phyloP scores from a whole-genome alignment of 108 stramenopile species.

The Stephanodiscus minutulus region DNA sequence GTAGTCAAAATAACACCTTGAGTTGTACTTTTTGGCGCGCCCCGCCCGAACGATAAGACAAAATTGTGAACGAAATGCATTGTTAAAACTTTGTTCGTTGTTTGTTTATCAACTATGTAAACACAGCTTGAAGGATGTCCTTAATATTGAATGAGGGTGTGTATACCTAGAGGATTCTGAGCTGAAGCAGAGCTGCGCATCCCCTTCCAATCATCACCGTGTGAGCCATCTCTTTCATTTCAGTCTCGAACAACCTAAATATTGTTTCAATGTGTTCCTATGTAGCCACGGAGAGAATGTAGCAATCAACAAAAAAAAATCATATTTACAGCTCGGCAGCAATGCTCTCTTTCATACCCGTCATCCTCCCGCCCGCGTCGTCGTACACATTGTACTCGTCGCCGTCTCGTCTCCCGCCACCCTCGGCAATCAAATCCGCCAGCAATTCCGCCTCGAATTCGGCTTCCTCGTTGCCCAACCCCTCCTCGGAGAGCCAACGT shows the following conservation, averaged over 20 bases:
- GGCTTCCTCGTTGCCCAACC: conserved; percentile 84
- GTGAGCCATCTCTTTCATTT: neutral
- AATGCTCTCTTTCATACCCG: conserved; percentile 77
- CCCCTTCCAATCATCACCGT: neutral
- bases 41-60: too few relatives aligned
- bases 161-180: too few relatives aligned
- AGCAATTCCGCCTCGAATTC: conserved; percentile 86
- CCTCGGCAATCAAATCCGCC: conserved; percentile 73
- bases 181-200: neutral
- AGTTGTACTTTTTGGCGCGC: too few relatives aligned
- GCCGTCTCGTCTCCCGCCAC: conserved; percentile 15
- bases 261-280: too few relatives aligned
- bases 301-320: neutral
- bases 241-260: too few relatives aligned
- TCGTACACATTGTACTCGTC: conserved; percentile 82
- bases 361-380: conserved; percentile 76
- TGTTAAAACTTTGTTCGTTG: too few relatives aligned
- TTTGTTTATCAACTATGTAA: too few relatives aligned
- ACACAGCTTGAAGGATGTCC: too few relatives aligned
- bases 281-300: too few relatives aligned
- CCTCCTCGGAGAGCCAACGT: conserved; percentile 90
- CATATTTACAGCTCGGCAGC: conserved; percentile 59
- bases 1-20: too few relatives aligned
- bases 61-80: too few relatives aligned
- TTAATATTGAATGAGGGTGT: too few relatives aligned